Evolutionary conservation across 1,284 basidiomycete species (phyloP), one percentile per base, ranked within the genome.

Genomic region (Trichosporon sp.): DNA sequence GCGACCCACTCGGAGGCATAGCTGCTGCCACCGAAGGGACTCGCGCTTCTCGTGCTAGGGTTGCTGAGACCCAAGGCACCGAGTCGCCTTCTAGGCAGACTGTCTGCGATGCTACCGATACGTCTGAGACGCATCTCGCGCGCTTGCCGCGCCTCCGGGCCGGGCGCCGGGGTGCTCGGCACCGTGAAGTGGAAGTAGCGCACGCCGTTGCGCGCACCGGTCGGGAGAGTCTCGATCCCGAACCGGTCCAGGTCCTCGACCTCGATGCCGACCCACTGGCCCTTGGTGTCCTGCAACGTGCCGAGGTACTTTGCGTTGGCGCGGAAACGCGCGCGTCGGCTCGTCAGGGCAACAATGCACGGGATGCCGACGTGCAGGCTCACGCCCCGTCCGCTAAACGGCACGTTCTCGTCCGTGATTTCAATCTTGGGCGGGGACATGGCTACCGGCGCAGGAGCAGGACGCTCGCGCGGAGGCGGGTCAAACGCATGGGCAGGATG

Each of bases 261-360:
- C 81, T 97, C 94, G 4, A 97, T 90, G 4, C 94, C 95, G 4
- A 97, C 92, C 94, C 94, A 97, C 0, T 91, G 89, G 0, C 93
- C 94, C 4, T 80, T 43, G 19, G 73, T 91, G 65, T 91, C 92
- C 68, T 88, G 87, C 4, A 96, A 88, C 76, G 91, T 90, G 2
- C 94, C 94, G 67, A 96, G 92, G 78, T 96, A 96, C 7, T 93
- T 87, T 21, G 93, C 92, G 76, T 90, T 91, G 0, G 93, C 94
- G 68, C 91, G 90, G 87, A 96, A 95, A 11, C 92, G 88, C 71
- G 90, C 90, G 37, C 91, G 88, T 77, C 91, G 91, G 21, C 35
- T 64, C 0, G 68, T 61, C 43, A 90, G 90, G 0, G 91, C 90
- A 70, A 96, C 92, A 78, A 96, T 93, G 84, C 94, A 96, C 0